Percentiles rank a stretch among this genome's conserved stretches.
Conservation (phyloP, 768 basidiomycete species). For the Antrodiella citrinella region DNA sequence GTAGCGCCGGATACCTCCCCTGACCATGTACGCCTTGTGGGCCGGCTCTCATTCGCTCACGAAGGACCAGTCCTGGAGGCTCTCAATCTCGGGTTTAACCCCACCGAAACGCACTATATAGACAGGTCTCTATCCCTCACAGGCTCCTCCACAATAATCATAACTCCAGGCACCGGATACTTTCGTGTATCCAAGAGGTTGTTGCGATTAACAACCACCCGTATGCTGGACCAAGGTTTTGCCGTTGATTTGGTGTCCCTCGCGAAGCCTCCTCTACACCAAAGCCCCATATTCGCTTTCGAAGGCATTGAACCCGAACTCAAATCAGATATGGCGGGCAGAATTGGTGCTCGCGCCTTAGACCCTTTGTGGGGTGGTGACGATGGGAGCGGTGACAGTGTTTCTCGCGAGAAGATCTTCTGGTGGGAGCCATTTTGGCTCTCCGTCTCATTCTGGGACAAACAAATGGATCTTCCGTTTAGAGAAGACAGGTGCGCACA, state of each 20-base stretch:
- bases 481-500: constrained; percentile 58
- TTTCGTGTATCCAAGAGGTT: constrained; percentile 89
- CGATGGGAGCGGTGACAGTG: constrained; percentile 25
- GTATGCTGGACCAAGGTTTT: constrained; percentile 92
- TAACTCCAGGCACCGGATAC: constrained; percentile 92
- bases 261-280: constrained; percentile 86
- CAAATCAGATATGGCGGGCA: constrained; percentile 38
- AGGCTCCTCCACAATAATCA: constrained; percentile 72
- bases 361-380: constrained; percentile 77
- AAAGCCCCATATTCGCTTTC: constrained; percentile 91
- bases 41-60: constrained; percentile 77
- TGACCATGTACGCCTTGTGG: constrained; percentile 60
- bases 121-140: constrained; percentile 91
- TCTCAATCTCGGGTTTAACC: constrained; percentile 85
- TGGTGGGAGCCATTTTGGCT: constrained; percentile 94
- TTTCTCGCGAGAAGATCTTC: constrained; percentile 37
- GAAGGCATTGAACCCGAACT: constrained; percentile 51
- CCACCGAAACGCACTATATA: constrained; percentile 90
- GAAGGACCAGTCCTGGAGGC: constrained; percentile 96
- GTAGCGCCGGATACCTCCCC: constrained; percentile 26
- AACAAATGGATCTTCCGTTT: constrained; percentile 79
- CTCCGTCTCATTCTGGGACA: constrained; percentile 78
- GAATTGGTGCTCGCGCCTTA: constrained; percentile 36
- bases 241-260: constrained; percentile 82
- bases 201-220: constrained; percentile 83